phyloP scores from a whole-genome alignment of 2,329 filamentous ascomycete genomes.

The Colletotrichum sp. region DNA sequence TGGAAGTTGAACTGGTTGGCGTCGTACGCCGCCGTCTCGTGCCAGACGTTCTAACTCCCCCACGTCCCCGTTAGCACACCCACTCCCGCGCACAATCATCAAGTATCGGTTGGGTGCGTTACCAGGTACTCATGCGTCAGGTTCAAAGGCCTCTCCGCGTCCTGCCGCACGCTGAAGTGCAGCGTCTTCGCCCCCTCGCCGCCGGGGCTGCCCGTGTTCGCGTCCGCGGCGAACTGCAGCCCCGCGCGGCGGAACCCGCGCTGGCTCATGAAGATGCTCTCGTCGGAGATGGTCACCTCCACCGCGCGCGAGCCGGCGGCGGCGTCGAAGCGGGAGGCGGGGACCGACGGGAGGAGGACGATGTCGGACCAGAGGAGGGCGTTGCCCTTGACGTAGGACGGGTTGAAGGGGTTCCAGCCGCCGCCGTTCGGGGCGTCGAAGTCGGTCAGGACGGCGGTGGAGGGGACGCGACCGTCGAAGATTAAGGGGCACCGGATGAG shows the following conservation, averaged over 20 bases:
- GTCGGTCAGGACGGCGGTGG: conserved; percentile 27
- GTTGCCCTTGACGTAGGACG: conserved; percentile 41
- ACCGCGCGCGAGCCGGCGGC: conserved; percentile 35
- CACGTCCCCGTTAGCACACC: not conserved
- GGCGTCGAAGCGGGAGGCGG: conserved; percentile 41
- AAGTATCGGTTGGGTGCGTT: not conserved
- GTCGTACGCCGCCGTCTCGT: conserved; percentile 40
- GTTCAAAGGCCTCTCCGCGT: conserved; percentile 36
- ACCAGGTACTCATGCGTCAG: conserved; percentile 41
- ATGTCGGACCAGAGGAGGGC: conserved; percentile 40
- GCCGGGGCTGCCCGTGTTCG: conserved; percentile 42
- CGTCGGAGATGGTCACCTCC: conserved; percentile 49
- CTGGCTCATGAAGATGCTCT: conserved; percentile 50
- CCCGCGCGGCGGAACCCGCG: conserved; percentile 51
- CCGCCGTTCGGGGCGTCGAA: conserved; percentile 34
- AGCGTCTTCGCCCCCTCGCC: conserved; percentile 37
- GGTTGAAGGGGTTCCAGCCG: conserved; percentile 35
- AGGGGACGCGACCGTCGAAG: conserved; percentile 40
- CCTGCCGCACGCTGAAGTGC: conserved; percentile 39
- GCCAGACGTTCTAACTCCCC: conserved; percentile 36
- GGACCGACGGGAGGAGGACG: conserved; percentile 32
- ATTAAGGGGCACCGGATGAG: conserved; percentile 36
- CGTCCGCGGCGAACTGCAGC: conserved; percentile 46
- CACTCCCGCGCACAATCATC: not conserved
- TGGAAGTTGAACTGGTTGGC: conserved; percentile 45